phyloP scores from a whole-genome alignment of 78 protist genomes.

The Creolimax fragrantissima region DNA sequence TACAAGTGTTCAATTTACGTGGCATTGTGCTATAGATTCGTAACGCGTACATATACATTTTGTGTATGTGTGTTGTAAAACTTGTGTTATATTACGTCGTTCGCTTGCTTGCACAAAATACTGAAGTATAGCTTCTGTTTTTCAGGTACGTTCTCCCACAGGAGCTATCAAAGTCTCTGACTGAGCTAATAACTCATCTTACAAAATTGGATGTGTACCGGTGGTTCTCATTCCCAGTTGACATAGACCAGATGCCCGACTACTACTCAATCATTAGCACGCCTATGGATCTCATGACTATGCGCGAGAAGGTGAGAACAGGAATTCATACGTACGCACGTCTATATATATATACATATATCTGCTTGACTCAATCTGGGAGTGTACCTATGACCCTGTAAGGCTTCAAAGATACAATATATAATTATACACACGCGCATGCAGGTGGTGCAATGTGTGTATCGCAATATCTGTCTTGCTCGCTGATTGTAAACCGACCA shows the following conservation, averaged over 20 bases:
- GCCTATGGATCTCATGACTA: background rate
- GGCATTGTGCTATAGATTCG: background rate
- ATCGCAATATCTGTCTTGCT: too few relatives aligned
- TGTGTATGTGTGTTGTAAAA: background rate
- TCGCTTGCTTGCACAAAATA: background rate
- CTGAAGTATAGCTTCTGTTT: background rate
- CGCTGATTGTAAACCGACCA: too few relatives aligned
- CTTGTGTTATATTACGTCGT: background rate
- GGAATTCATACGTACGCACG: background rate
- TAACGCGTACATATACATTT: background rate
- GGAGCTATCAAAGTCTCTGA: background rate
- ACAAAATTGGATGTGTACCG: background rate
- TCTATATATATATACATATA: background rate
- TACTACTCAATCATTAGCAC: background rate
- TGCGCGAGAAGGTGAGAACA: background rate
- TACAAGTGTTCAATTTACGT: background rate
- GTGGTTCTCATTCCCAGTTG: background rate
- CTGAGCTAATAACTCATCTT: background rate
- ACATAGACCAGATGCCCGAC: background rate
- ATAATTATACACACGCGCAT: too few relatives aligned
- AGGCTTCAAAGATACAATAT: too few relatives aligned
- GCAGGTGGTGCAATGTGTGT: too few relatives aligned
- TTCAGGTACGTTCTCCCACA: background rate
- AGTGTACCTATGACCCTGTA: too few relatives aligned
- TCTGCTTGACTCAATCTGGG: too few relatives aligned